Conservation (phyloP, 2,329 filamentous ascomycete species). For the Sarocladium kiliense region DNA sequence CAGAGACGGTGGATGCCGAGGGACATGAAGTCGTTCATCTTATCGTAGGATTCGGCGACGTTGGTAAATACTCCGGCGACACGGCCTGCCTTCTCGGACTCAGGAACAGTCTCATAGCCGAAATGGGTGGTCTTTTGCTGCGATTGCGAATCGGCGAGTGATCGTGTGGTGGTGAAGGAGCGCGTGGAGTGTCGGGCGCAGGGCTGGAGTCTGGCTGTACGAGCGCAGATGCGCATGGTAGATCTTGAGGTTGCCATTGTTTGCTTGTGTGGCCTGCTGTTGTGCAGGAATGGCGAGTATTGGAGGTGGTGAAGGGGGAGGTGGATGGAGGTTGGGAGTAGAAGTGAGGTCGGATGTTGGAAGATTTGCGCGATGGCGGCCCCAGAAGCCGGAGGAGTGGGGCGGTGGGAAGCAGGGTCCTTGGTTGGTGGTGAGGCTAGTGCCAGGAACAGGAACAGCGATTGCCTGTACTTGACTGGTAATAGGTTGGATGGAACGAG, state of each 20-base stretch:
- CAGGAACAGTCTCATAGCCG: conserved; percentile 79
- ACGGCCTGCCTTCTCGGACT: conserved; percentile 65
- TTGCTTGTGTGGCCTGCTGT: not conserved
- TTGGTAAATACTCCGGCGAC: conserved; percentile 91
- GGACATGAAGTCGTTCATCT: conserved; percentile 99
- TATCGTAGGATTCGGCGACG: conserved; percentile 90
- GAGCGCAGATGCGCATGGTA: conserved; percentile 22
- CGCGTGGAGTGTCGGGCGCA: conserved; percentile 13
- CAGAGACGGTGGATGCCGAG: conserved; percentile 93
- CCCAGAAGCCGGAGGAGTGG: not conserved
- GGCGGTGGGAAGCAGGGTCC: not conserved
- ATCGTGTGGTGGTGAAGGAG: conserved; percentile 22
- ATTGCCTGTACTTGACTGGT: not conserved
- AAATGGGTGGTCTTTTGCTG: conserved; percentile 67
- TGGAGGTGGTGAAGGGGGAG: not conserved
- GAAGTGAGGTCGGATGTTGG: conserved; percentile 1
- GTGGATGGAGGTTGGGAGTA: not conserved
- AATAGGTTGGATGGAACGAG: not conserved
- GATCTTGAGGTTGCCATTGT: conserved; percentile 6
- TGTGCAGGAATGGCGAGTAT: not conserved
- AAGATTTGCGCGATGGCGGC: conserved; percentile 4
- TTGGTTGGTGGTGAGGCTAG: not conserved
- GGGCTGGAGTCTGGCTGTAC: conserved; percentile 14
- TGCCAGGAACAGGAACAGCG: not conserved
- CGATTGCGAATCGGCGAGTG: conserved; percentile 17